Conservation (phyloP, 2,329 filamentous ascomycete species). For the Decorospora gaudefroyi region DNA sequence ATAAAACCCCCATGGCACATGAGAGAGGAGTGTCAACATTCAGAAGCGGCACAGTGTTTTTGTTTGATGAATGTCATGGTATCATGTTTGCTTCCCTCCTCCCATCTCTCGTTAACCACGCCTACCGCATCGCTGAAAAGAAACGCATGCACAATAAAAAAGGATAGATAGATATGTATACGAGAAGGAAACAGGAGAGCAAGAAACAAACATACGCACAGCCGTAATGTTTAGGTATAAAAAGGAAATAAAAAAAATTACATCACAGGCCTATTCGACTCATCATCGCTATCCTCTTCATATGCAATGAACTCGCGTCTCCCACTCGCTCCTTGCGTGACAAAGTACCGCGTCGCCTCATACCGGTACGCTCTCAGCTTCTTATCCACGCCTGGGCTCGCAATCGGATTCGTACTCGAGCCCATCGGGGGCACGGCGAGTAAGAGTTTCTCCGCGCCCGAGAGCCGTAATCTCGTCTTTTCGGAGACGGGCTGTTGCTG, state of each 20-base stretch:
- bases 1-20: constrained; percentile 12
- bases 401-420: constrained; percentile 2
- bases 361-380: constrained; percentile 31
- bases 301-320: constrained; percentile 33
- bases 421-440: constrained; percentile 22
- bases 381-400: constrained; percentile 37
- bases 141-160: constrained; percentile 19
- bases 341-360: constrained; percentile 24
- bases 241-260: constrained; percentile 28
- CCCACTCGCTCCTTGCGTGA: constrained; percentile 21
- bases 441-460: constrained; percentile 28
- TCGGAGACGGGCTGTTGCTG: neutral
- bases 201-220: constrained; percentile 7
- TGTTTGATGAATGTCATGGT: neutral
- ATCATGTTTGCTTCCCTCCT: no score
- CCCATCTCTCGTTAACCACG: constrained; percentile 1
- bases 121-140: constrained; percentile 23
- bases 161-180: constrained; percentile 6
- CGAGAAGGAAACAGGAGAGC: constrained; percentile 1
- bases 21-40: neutral
- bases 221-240: constrained; percentile 13
- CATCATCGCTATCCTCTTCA: constrained; percentile 41
- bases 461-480: constrained; percentile 21
- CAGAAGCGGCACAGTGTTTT: neutral
- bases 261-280: constrained; percentile 42